Evolutionary conservation across 257 asterid species (phyloP), one percentile per base, ranked within the genome.

Genomic region (Prunella vulgaris): DNA sequence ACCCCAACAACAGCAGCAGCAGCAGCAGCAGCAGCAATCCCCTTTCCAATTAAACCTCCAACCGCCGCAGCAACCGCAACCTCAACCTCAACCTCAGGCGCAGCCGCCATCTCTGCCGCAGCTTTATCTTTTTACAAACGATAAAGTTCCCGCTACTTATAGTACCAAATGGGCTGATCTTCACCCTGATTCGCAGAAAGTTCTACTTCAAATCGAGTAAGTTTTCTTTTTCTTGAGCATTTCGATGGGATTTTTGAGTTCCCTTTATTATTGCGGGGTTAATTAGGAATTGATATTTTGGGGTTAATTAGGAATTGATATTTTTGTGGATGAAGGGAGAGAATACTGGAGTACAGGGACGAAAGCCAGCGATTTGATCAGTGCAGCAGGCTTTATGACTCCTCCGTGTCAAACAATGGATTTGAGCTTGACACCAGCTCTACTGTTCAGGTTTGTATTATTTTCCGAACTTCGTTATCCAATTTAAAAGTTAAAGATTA

Each of bases 161-260:
- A 75, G 91, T 66, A 85, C 97, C 69, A 93, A 90, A 83, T 93
- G 99, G 99, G 87, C 91, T 0, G 99, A 94, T 77, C 93, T 94
- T 44, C 97, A 94, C 70, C 97, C 97, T 0, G 97, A 91, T 76
- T 94, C 99, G 12, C 96, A 88, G 64, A 94, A 94, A 74, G 69
- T 86, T 20, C 90, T 94, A 17, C 90, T 84, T 56, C 95, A 86
- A 74, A 89, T 94, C 35, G 99, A 94, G 97, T 94, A 70, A 32
- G 64, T 84, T 53, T 77, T 65, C 27, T 22, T 21, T 27, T 38
- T 22, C 48, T 53, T 40, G 12, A 28, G n/a, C 30, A 53, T 62
- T n/a, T 46, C 25, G 30, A 30, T 10, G 15, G 57, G 67, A 22
- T 68, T 69, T 48, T 68, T 7, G 22, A 0, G 7, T 33, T 30